Conservation (phyloP, 2,329 filamentous ascomycete genomes). For the Penicillium sp. region DNA sequence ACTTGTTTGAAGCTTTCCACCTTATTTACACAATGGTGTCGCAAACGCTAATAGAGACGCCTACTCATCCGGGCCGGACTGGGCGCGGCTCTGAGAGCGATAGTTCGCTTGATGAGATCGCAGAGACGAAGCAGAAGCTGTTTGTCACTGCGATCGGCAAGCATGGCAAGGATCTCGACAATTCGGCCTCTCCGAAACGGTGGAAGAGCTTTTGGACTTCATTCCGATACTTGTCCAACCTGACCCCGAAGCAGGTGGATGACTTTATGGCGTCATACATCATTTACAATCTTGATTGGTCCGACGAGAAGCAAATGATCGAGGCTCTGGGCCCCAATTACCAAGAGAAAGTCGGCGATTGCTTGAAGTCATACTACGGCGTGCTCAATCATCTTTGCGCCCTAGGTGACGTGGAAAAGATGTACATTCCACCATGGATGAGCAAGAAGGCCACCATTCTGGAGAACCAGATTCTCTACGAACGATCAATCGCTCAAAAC, state of each 20-base stretch:
- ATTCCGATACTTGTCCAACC: constrained; percentile 52
- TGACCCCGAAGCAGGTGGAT: constrained; percentile 54
- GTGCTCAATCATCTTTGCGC: constrained; percentile 58
- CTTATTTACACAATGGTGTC: constrained; percentile 14
- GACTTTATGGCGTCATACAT: constrained; percentile 60
- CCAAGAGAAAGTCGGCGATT: constrained; percentile 53
- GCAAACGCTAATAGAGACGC: constrained; percentile 19
- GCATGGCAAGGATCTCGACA: constrained; percentile 38
- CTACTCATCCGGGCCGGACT: constrained; percentile 19
- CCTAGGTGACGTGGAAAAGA: constrained; percentile 59
- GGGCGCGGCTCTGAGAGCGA: constrained; percentile 26
- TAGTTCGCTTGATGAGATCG: constrained; percentile 26
- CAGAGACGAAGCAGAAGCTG: constrained; percentile 24
- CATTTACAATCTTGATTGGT: constrained; percentile 60
- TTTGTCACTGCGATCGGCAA: constrained; percentile 20
- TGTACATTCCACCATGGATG: constrained; percentile 59
- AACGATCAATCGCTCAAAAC: constrained; percentile 52
- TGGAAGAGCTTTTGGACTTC: constrained; percentile 53
- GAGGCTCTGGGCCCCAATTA: constrained; percentile 52
- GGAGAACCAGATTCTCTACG: constrained; percentile 56
- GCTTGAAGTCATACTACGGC: constrained; percentile 55
- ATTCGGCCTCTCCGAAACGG: constrained; percentile 50
- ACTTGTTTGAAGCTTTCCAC: constrained; percentile 6
- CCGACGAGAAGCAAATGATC: constrained; percentile 51
- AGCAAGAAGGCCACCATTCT: constrained; percentile 51